These are phyloP conservation scores for Fusarium mangiferae DNA, from an alignment of 2,329 filamentous ascomycete species.

Conservation along the genomic window DNA sequence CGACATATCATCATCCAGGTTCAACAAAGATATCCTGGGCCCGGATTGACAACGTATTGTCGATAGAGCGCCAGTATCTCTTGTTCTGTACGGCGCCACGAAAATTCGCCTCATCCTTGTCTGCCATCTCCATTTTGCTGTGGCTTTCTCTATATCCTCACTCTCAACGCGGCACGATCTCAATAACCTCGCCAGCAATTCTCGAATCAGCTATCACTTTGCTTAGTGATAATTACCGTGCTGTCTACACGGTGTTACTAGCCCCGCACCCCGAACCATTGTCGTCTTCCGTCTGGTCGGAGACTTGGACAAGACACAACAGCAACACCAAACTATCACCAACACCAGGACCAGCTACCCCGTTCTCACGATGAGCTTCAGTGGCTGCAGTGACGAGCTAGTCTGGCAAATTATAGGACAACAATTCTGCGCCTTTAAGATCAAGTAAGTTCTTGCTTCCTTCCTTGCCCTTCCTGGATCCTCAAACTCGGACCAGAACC, in stretches of 20 bases:
- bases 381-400: conserved; percentile 67
- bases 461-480: too few relatives aligned
- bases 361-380: conserved; percentile 55
- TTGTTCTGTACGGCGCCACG: neutral
- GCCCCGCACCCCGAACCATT: neutral
- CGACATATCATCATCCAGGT: neutral
- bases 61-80: neutral
- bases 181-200: neutral
- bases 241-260: neutral
- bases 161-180: neutral
- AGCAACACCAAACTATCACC: neutral
- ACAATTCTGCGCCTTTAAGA: conserved; percentile 93
- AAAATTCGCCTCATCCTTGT: neutral
- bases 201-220: too few relatives aligned
- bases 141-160: neutral
- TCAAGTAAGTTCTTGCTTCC: conserved; percentile 70
- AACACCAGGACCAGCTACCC: neutral
- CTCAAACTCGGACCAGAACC: too few relatives aligned
- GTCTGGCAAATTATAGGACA: conserved; percentile 98
- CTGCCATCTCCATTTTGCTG: neutral
- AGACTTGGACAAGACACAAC: neutral
- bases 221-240: too few relatives aligned
- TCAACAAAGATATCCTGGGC: too few relatives aligned
- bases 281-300: neutral
- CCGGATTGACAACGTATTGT: too few relatives aligned